These are phyloP conservation scores for Cryptosporidium meleagridis DNA, from an alignment of 169 alveolate genomes.

Conservation along the genomic window DNA sequence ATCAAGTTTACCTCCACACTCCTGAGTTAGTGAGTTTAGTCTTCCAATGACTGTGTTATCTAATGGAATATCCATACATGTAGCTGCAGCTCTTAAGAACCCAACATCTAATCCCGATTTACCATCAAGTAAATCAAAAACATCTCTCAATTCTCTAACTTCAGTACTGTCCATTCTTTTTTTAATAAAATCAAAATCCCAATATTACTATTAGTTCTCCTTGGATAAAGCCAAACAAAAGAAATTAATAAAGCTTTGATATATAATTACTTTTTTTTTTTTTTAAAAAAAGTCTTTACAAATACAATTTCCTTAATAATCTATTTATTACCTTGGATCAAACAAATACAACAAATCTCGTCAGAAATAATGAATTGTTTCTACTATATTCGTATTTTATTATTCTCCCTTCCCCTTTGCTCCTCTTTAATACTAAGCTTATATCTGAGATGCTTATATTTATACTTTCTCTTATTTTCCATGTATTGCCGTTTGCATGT, in stretches of 20 bases:
- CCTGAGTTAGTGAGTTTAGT: conserved; percentile 54
- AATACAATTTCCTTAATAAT: neutral
- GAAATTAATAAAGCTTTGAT: neutral
- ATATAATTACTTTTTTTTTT: neutral
- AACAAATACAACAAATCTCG: neutral
- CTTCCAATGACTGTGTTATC: conserved; percentile 70
- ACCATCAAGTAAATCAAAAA: conserved; percentile 64
- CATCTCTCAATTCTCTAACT: conserved; percentile 68
- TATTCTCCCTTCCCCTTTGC: neutral
- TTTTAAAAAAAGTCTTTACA: neutral
- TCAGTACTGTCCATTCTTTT: conserved; percentile 58
- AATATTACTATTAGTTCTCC: neutral
- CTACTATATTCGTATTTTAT: too few species aligned
- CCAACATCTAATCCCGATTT: conserved; percentile 72
- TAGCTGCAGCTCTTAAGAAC: conserved; percentile 65
- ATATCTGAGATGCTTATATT: neutral
- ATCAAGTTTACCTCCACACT: conserved; percentile 71
- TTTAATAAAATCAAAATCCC: neutral
- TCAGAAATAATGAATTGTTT: neutral
- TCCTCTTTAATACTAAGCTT: neutral
- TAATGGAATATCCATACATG: conserved; percentile 72
- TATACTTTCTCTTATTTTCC: conserved; percentile 4
- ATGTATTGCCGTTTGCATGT: conserved; percentile 37
- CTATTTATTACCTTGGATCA: neutral
- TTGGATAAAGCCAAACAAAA: neutral